Percentiles rank a stretch among this genome's conserved stretches.
Evolutionary conservation across 179 eudicot species (phyloP).

Genomic region (Sideroxylon spinosum): DNA sequence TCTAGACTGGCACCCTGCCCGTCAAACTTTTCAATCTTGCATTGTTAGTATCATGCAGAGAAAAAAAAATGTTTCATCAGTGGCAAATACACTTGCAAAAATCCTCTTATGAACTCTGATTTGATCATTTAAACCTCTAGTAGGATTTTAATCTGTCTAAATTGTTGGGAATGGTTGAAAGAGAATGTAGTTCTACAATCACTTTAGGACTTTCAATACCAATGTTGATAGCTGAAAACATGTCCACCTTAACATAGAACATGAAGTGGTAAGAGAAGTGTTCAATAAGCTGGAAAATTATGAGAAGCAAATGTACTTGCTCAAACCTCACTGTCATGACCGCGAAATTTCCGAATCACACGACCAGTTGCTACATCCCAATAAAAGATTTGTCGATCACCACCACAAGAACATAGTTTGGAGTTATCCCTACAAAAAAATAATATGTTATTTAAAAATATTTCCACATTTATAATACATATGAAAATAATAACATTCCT

Average conservation of each 20-base stretch:
- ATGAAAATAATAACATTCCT: not conserved
- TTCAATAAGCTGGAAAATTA: not conserved
- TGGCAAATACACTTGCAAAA: not conserved
- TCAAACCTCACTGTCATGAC: conserved; percentile 95
- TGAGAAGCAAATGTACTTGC: not conserved
- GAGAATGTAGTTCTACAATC: not conserved
- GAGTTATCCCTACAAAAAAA: conserved; percentile 68
- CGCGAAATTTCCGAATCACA: conserved; percentile 86
- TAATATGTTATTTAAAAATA: not conserved
- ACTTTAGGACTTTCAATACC: not conserved
- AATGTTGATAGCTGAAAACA: not conserved
- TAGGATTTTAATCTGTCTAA: not conserved
- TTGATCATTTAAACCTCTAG: not conserved
- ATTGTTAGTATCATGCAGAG: not conserved
- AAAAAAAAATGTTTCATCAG: not conserved
- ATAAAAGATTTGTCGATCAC: conserved; percentile 88
- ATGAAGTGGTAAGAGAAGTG: not conserved
- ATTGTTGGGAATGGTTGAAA: not conserved
- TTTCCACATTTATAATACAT: not conserved
- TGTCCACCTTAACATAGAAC: not conserved
- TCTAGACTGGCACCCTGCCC: not conserved
- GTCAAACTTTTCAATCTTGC: not conserved
- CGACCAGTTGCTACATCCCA: conserved; percentile 94
- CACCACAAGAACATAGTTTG: conserved; percentile 78
- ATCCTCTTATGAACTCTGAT: not conserved